Evolutionary conservation across 345 rosid genomes (phyloP), one percentile per base, ranked within the genome.

Genomic region (Excoecaria agallocha): DNA sequence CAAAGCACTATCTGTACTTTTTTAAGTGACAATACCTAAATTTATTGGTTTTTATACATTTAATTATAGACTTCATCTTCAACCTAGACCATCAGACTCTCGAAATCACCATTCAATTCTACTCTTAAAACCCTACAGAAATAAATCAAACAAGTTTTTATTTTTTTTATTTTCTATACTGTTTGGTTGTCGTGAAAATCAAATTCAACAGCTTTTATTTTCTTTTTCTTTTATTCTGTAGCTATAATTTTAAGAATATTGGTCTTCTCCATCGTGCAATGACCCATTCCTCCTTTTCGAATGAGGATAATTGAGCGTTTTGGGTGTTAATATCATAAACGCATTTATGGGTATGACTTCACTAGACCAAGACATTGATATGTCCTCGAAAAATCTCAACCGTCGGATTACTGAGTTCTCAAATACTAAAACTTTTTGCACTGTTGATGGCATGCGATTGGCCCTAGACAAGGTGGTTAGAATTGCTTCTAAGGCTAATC

Each of bases 271-370:
- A 87, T 46, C 92, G 86, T 5, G 91, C 96, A 1, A 85, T 91
- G 93, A 88, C 93, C 45, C 96, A 89, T 22, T 57, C 86, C 58
- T 91, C 93, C 12, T 91, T 84, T 80, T 89, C 93, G 2, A 73
- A 79, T 71, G 93, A 91, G 79, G 89, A 81, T 83, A 91, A 88
- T 74, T 91, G 68, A 79, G 91, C 79, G 70, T 87, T 71, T 66
- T 89, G 61, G 96, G 92, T 19, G 39, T 56, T 16, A 81, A 81
- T 76, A 83, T 86, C 56, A 87, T 91, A 15, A 85, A 85, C 66
- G 75, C 87, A 3, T 75, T 88, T 1, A 87, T 81, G 54, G 82
- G 92, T 30, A 68, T 86, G 52, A 77, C 12, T 17, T 70, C 37
- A 6, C 81, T 91, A 1, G 24, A 20, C 4, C 77, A 84, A 46